Percentiles rank a stretch among this genome's conserved stretches.
phyloP scores from a whole-genome alignment of 768 basidiomycete species.

The Podaxis sp. region DNA sequence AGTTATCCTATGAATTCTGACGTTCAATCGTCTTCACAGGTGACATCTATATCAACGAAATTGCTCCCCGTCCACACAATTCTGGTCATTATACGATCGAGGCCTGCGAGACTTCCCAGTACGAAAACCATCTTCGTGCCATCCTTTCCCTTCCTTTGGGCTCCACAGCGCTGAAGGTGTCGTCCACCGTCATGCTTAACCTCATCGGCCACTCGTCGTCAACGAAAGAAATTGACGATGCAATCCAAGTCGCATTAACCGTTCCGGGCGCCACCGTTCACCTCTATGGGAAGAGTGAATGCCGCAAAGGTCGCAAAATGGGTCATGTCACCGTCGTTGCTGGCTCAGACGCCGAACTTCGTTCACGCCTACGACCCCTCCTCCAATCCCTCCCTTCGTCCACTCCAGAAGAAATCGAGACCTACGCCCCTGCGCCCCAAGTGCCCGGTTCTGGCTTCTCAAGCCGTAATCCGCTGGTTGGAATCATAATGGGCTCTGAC shows the following conservation, averaged over 20 bases:
- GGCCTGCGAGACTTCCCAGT: conserved; percentile 95
- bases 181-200: conserved; percentile 91
- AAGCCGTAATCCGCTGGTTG: conserved; percentile 73
- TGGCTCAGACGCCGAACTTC: conserved; percentile 72
- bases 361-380: conserved; percentile 67
- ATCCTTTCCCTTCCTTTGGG: conserved; percentile 90
- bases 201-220: conserved; percentile 80
- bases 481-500: conserved; percentile 98
- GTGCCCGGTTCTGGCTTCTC: conserved; percentile 51
- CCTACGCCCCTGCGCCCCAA: conserved; percentile 48
- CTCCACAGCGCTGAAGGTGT: conserved; percentile 83
- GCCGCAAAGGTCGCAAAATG: conserved; percentile 93
- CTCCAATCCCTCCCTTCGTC: conserved; percentile 61
- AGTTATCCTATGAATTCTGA: neutral
- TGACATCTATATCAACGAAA: conserved; percentile 86
- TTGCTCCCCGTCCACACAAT: conserved; percentile 97
- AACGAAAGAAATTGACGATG: conserved; percentile 55
- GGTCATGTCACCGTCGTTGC: conserved; percentile 94
- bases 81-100: conserved; percentile 99
- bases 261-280: conserved; percentile 81
- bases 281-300: conserved; percentile 92
- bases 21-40: conserved; percentile 41
- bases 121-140: conserved; percentile 94
- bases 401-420: conserved; percentile 44
- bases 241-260: conserved; percentile 58